Evolutionary conservation across 805 yeast species (phyloP).

Genomic region (Teunomyces cretensis): DNA sequence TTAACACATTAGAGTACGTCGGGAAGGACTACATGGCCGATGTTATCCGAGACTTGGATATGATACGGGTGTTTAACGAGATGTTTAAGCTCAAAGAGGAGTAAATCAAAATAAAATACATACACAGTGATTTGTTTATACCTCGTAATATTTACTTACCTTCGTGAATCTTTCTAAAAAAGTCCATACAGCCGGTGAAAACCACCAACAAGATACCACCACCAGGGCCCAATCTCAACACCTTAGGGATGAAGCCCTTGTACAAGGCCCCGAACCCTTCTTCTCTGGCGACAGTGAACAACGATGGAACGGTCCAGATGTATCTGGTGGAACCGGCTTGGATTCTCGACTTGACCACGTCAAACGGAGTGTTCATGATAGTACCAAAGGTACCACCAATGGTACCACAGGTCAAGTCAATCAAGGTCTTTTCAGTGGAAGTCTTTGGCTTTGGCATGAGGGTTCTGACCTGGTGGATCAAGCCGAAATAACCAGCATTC

Average conservation of each 20-base stretch:
- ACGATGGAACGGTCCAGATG: constrained; percentile 87
- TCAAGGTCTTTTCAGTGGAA: constrained; percentile 71
- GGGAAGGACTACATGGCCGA: constrained; percentile 1
- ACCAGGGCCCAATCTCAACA: constrained; percentile 96
- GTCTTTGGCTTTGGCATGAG: constrained; percentile 76
- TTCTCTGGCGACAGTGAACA: constrained; percentile 72
- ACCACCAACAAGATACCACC: constrained; percentile 98
- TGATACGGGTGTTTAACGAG: constrained; percentile 4
- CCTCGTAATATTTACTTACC: constrained; percentile 6
- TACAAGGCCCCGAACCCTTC: constrained; percentile 92
- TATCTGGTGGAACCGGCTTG: constrained; percentile 90
- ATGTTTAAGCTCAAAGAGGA: neutral
- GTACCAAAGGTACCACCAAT: constrained; percentile 98
- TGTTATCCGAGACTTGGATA: constrained; percentile 1
- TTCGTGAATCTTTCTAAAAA: constrained; percentile 64
- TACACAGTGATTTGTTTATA: neutral
- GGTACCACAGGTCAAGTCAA: constrained; percentile 89
- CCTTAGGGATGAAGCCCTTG: constrained; percentile 97
- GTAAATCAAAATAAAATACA: neutral
- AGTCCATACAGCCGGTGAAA: constrained; percentile 93
- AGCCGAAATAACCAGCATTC: constrained; percentile 98
- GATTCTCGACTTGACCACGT: constrained; percentile 94
- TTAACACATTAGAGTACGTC: constrained; percentile 5
- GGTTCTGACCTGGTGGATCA: constrained; percentile 81
- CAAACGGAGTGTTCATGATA: constrained; percentile 92